phyloP scores from a whole-genome alignment of 106 monocot genomes.

The Amphibolis antarctica region DNA sequence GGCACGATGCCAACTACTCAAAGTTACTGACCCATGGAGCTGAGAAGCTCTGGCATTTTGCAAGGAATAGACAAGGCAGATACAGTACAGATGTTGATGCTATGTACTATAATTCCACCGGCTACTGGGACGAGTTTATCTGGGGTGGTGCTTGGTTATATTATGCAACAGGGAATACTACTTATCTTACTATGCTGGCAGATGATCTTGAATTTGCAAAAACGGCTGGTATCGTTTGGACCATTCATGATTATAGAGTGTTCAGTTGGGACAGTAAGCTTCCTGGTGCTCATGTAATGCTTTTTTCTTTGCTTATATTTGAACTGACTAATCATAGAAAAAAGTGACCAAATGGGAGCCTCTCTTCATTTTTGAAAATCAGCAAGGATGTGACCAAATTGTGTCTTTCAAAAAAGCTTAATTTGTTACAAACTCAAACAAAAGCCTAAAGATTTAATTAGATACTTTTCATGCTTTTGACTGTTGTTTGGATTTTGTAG shows the following conservation, averaged over 20 bases:
- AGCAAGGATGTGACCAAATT: no score
- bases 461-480: no score
- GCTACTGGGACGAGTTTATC: conserved; percentile 66
- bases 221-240: conserved; percentile 54
- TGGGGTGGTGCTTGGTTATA: conserved; percentile 80
- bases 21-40: conserved; percentile 60
- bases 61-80: conserved; percentile 15
- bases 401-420: no score
- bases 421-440: no score
- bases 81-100: neutral
- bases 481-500: no score
- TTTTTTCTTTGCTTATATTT: no score
- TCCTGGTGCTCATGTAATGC: conserved; percentile 59
- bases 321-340: no score
- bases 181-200: conserved; percentile 42
- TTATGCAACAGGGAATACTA: conserved; percentile 51
- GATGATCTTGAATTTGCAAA: conserved; percentile 37
- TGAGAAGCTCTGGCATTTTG: conserved; percentile 39
- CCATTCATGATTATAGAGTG: conserved; percentile 56
- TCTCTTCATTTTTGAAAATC: no score
- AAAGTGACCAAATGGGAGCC: no score
- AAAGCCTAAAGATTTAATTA: no score
- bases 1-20: conserved; percentile 49
- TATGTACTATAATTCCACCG: conserved; percentile 5
- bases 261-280: conserved; percentile 83